Percentiles rank a stretch among this genome's conserved stretches.
phyloP scores from a whole-genome alignment of 768 basidiomycete genomes.

The Mrakia hoshinonis region DNA sequence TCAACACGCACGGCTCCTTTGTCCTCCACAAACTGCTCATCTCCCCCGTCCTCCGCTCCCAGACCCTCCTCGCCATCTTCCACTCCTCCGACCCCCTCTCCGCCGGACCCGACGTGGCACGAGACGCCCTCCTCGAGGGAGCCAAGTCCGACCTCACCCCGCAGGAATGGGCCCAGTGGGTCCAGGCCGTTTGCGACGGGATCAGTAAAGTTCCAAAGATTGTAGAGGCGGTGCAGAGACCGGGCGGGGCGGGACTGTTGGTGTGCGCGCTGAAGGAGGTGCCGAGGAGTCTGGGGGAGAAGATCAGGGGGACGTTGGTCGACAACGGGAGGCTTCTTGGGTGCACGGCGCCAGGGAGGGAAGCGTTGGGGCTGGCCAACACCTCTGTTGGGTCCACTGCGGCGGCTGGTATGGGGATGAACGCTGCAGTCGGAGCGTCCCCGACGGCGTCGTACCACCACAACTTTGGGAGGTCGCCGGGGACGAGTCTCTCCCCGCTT shows the following conservation, averaged over 20 bases:
- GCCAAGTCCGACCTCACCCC: not conserved
- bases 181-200: not conserved
- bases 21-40: constrained; percentile 14
- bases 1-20: constrained; percentile 5
- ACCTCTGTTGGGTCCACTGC: no score
- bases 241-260: not conserved
- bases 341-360: not conserved
- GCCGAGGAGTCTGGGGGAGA: not conserved
- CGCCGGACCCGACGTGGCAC: constrained; percentile 4
- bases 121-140: constrained; percentile 4
- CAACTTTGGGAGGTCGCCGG: no score
- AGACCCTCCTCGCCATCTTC: not conserved
- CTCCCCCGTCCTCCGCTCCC: not conserved
- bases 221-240: not conserved
- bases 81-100: constrained; percentile 6
- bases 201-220: not conserved
- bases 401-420: no score
- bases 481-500: no score
- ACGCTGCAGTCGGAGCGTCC: no score
- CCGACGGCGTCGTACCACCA: no score
- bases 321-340: not conserved
- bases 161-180: not conserved
- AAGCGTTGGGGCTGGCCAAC: not conserved
- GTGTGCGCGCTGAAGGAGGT: not conserved
- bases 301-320: not conserved